Evolutionary conservation across 2,329 filamentous ascomycete genomes (phyloP).

Genomic region (Sclerotinia nivalis): DNA sequence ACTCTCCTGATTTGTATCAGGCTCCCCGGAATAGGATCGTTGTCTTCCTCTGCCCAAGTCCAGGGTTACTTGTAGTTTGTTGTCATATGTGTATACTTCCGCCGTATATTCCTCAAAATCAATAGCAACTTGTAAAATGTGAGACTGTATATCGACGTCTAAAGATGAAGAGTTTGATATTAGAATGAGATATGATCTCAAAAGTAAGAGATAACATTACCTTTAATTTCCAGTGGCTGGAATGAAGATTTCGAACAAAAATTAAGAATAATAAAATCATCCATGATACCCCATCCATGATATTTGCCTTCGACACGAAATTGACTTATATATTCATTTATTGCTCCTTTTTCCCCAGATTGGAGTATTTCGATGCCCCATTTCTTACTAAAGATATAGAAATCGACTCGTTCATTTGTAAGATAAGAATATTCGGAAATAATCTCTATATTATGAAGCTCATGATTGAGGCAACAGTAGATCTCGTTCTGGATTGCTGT

Average conservation of each 20-base stretch:
- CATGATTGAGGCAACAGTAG: background rate
- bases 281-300: background rate
- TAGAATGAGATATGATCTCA: background rate
- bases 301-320: background rate
- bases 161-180: background rate
- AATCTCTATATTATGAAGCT: background rate
- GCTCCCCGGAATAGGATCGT: background rate
- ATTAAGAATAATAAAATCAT: slow-evolving; percentile 11
- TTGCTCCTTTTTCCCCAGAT: background rate
- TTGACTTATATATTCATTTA: background rate
- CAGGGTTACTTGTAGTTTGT: background rate
- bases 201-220: background rate
- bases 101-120: background rate
- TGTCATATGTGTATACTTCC: slow-evolving; percentile 7
- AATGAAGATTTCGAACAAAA: background rate
- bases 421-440: slow-evolving; percentile 3
- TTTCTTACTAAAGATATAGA: slow-evolving; percentile 3
- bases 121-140: background rate
- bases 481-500: slow-evolving; percentile 2
- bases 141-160: slow-evolving; percentile 4
- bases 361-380: slow-evolving; percentile 2
- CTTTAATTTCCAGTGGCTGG: background rate
- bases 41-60: background rate
- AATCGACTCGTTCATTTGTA: background rate
- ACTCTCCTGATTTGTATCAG: too few relatives aligned